Conservation (phyloP, 805 yeast species). For the Metahyphopichia silvanorum region DNA sequence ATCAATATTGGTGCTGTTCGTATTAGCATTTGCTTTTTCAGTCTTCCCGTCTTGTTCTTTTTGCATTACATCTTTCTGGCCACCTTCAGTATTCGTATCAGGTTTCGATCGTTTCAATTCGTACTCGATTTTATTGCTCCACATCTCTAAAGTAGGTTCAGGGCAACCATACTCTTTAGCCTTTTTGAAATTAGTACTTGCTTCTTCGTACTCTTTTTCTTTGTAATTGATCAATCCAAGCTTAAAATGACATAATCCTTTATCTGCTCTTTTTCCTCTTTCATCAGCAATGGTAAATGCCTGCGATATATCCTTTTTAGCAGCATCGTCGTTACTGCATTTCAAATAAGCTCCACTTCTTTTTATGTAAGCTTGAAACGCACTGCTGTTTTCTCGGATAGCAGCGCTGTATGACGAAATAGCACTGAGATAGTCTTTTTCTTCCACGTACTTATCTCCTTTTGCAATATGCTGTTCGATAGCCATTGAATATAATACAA, state of each 20-base stretch:
- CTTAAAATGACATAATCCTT: slow-evolving; percentile 48
- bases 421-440: slow-evolving; percentile 44
- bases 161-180: slow-evolving; percentile 41
- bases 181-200: slow-evolving; percentile 38
- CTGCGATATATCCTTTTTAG: slow-evolving; percentile 42
- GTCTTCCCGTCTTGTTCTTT: background rate
- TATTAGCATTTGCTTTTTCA: background rate
- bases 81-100: slow-evolving; percentile 8
- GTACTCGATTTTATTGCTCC: slow-evolving; percentile 39
- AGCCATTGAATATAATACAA: slow-evolving; percentile 22
- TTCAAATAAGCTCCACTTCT: slow-evolving; percentile 50
- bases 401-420: slow-evolving; percentile 36
- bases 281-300: slow-evolving; percentile 46
- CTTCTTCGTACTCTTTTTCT: slow-evolving; percentile 36
- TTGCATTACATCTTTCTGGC: slow-evolving; percentile 5
- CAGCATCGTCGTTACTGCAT: slow-evolving; percentile 43
- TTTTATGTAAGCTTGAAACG: slow-evolving; percentile 46
- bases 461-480: slow-evolving; percentile 31
- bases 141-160: slow-evolving; percentile 48
- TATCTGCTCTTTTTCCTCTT: slow-evolving; percentile 43
- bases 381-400: slow-evolving; percentile 39
- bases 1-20: slow-evolving; percentile 18
- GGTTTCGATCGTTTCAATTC: slow-evolving; percentile 27
- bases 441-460: slow-evolving; percentile 28
- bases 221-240: slow-evolving; percentile 45